These are phyloP conservation scores for Diaporthe helianthi DNA, from an alignment of 2,329 filamentous ascomycete genomes.

Conservation along the genomic window DNA sequence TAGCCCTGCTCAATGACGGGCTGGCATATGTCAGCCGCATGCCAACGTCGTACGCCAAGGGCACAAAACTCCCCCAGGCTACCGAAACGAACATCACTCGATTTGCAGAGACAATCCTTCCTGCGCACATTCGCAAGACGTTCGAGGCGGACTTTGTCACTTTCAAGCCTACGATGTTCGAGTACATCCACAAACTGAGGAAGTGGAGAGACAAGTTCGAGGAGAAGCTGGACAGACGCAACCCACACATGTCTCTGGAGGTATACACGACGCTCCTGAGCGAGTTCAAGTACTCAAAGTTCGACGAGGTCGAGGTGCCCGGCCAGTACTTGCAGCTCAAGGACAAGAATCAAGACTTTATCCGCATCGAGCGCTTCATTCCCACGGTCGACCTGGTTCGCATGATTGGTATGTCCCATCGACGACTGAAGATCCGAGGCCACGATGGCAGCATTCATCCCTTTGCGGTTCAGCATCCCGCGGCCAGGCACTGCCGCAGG, in stretches of 20 bases:
- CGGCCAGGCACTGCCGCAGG: conserved; percentile 86
- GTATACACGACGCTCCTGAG: conserved; percentile 88
- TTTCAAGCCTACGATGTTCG: conserved; percentile 95
- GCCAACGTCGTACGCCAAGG: conserved; percentile 84
- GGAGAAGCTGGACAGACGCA: conserved; percentile 90
- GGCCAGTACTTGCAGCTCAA: conserved; percentile 97
- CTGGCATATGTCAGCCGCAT: conserved; percentile 90
- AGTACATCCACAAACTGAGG: conserved; percentile 96
- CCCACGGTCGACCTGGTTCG: conserved; percentile 93
- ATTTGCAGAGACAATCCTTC: conserved; percentile 95
- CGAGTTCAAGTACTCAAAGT: conserved; percentile 97
- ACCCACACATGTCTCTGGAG: conserved; percentile 78
- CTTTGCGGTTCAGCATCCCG: conserved; percentile 96
- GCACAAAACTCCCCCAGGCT: conserved; percentile 85
- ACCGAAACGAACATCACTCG: conserved; percentile 97
- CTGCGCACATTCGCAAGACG: conserved; percentile 90
- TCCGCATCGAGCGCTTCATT: conserved; percentile 95
- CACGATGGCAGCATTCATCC: conserved; percentile 97
- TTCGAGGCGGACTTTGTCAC: conserved; percentile 98
- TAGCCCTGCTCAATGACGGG: conserved; percentile 95
- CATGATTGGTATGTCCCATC: conserved; percentile 88
- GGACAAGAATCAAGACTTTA: conserved; percentile 99
- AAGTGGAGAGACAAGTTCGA: conserved; percentile 98
- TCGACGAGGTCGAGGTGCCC: conserved; percentile 97
- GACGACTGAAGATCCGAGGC: conserved; percentile 92